phyloP scores from a whole-genome alignment of 768 basidiomycete species.

The Amylocystis lapponica region DNA sequence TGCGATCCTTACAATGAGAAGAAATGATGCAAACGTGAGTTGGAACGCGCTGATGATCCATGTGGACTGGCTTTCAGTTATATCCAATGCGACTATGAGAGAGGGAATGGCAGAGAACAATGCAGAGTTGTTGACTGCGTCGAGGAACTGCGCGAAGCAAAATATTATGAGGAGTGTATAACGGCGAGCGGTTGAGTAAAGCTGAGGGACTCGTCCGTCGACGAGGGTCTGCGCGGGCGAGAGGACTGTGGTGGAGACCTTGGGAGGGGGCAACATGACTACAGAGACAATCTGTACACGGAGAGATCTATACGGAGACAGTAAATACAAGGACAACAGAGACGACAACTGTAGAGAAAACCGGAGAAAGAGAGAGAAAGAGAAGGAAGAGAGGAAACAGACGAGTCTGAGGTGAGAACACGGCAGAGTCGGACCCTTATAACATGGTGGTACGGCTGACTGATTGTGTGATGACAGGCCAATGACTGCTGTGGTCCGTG shows the following conservation, averaged over 20 bases:
- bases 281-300: not conserved
- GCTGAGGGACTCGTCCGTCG: slow-evolving; percentile 20
- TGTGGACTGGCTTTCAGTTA: slow-evolving; percentile 21
- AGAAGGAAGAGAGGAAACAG: not conserved
- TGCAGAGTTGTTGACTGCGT: slow-evolving; percentile 31
- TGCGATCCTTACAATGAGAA: slow-evolving; percentile 28
- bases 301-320: not conserved
- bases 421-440: no score
- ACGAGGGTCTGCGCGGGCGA: slow-evolving; percentile 25
- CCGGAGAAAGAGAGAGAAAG: not conserved
- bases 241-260: slow-evolving; percentile 10
- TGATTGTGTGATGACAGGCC: no score
- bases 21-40: slow-evolving; percentile 30
- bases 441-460: no score
- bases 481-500: no score
- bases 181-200: slow-evolving; percentile 22
- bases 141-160: slow-evolving; percentile 33
- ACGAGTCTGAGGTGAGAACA: not conserved
- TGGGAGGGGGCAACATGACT: slow-evolving; percentile 12
- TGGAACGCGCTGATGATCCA: slow-evolving; percentile 34
- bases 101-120: slow-evolving; percentile 29
- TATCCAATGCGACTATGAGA: slow-evolving; percentile 19
- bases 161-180: slow-evolving; percentile 28
- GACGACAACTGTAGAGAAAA: slow-evolving; percentile 2
- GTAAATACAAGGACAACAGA: slow-evolving; percentile 1